Evolutionary conservation across 2,329 filamentous ascomycete species (phyloP), one percentile per base, ranked within the genome.

Genomic region (Pseudocercospora eumusae): DNA sequence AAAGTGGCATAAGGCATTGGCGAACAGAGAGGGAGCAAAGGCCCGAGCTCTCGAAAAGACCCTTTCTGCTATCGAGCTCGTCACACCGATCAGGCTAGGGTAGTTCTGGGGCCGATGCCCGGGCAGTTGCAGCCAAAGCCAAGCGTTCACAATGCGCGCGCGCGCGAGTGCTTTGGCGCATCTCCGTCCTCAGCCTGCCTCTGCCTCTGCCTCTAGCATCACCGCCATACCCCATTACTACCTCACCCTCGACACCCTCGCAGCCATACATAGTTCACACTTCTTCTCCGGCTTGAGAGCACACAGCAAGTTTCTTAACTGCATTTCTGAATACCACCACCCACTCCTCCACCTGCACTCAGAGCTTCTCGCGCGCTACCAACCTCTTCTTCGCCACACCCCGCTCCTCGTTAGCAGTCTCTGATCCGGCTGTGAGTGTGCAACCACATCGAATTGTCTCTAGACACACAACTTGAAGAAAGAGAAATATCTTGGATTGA

Each of bases 361-460:
- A 27, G 54, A 61, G 53, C 59, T 57, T 52, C 28, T 31, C 23
- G 52, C 52, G 52, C 52, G 52, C 25, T 3, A 54, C 52, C 52
- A 54, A 40, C 52, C 28, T 36, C 28, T 21, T 61, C 49, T 54
- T 36, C 54, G 6, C 40, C 44, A 42, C 44, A 23, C 40, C 45
- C 28, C 23, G 36, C 54, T 52, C 27, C 59, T 27, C 45, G 56
- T 47, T 23, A 40, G n/a, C 52, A 40, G 27, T 21, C 27, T 54
- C 9, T 20, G 40, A 18, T 25, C 23, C 31, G 20, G 40, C 28
- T 25, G 56, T 42, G 20, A 49, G 15, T 23, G 21, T 52, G 15
- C 13, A 23, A 28, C 47, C n/a, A 49, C 6, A 36, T 20, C 52
- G 10, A n/a, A 52, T 13, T 25, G 23, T 3, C 25, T 28, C 47